Evolutionary conservation across 2,329 filamentous ascomycete species (phyloP).

Genomic region (Talaromyces albobiverticillius): DNA sequence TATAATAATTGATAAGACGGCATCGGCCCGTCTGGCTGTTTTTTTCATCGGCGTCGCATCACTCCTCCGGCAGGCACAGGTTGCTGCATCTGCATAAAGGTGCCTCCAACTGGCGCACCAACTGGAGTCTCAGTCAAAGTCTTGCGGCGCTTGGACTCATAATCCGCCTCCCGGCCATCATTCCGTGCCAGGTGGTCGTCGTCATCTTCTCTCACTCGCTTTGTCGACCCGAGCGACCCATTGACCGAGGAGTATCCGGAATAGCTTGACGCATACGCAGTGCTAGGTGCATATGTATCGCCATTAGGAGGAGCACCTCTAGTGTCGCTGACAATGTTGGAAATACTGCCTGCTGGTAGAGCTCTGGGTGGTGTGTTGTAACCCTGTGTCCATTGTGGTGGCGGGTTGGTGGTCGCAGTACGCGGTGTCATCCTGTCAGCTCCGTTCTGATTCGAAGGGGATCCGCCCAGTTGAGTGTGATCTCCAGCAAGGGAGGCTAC

Average conservation of each 20-base stretch:
- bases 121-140: constrained; percentile 63
- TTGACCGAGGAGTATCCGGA: constrained; percentile 60
- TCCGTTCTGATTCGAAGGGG: constrained; percentile 72
- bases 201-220: constrained; percentile 64
- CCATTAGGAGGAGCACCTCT: constrained; percentile 64
- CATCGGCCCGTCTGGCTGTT: background rate
- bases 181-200: constrained; percentile 66
- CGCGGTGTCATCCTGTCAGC: constrained; percentile 84
- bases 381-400: constrained; percentile 70
- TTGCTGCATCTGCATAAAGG: constrained; percentile 36
- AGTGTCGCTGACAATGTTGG: constrained; percentile 85
- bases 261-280: constrained; percentile 62
- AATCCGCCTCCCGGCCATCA: constrained; percentile 57
- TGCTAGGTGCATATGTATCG: constrained; percentile 66
- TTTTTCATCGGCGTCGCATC: constrained; percentile 35
- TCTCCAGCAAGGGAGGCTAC: constrained; percentile 67
- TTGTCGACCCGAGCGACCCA: constrained; percentile 54
- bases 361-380: constrained; percentile 78
- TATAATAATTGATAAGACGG: constrained; percentile 8
- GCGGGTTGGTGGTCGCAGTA: constrained; percentile 64
- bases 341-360: constrained; percentile 71
- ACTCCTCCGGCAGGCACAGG: constrained; percentile 45
- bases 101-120: constrained; percentile 43
- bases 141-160: constrained; percentile 74
- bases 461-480: constrained; percentile 74